phyloP scores from a whole-genome alignment of 495 filamentous ascomycete genomes.

The Penicillium argentinense region DNA sequence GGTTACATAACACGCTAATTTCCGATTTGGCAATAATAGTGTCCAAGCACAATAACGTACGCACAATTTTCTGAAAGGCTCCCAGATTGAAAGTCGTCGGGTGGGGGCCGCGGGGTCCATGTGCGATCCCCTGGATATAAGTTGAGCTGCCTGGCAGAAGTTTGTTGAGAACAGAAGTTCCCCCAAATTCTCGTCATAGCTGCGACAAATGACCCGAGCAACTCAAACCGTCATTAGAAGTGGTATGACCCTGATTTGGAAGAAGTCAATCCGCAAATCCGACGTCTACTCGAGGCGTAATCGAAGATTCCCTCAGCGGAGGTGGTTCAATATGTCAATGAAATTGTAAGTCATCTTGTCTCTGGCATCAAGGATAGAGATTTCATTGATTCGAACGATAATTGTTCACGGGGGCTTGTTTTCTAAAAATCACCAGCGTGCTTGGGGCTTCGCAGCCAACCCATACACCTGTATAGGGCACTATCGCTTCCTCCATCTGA shows the following conservation, averaged over 20 bases:
- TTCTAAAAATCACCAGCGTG: conserved; percentile 3
- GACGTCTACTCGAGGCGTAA: conserved; percentile 9
- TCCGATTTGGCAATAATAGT: too few species aligned
- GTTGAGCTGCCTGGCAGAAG: too few species aligned
- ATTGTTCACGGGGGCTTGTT: too few species aligned
- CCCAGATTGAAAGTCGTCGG: too few species aligned
- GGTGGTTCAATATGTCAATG: conserved; percentile 9
- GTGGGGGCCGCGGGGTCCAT: too few species aligned
- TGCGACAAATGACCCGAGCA: conserved; percentile 4
- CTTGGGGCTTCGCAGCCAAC: conserved; percentile 7
- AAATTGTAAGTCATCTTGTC: conserved; percentile 4
- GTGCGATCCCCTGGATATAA: too few species aligned
- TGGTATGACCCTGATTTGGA: conserved; percentile 14
- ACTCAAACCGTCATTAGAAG: conserved; percentile 6
- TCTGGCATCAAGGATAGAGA: too few species aligned
- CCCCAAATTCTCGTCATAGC: not conserved
- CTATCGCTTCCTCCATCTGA: conserved; percentile 44
- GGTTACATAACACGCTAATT: too few species aligned
- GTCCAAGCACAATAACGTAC: too few species aligned
- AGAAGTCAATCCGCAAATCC: conserved; percentile 12
- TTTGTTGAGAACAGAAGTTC: too few species aligned
- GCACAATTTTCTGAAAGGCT: too few species aligned
- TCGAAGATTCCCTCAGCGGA: conserved; percentile 4
- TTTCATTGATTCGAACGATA: too few species aligned
- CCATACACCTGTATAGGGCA: conserved; percentile 46